Percentiles rank a stretch among this genome's conserved stretches.
Conservation (phyloP, 139 green algal genomes). For the Zygnema cylindricum region DNA sequence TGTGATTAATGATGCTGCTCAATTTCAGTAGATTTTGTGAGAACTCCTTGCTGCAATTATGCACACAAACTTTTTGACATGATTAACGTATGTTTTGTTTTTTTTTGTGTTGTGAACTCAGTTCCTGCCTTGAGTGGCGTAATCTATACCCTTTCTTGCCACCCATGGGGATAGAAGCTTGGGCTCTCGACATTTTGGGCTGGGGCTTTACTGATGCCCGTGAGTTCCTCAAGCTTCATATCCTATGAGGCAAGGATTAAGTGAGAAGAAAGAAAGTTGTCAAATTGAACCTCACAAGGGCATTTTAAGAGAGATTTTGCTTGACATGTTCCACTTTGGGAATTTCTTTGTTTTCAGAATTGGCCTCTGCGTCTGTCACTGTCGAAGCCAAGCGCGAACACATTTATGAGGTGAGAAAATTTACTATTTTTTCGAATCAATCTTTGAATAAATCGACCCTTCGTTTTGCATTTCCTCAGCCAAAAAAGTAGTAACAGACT, state of each 20-base stretch:
- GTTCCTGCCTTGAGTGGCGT: constrained; percentile 83
- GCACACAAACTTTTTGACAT: neutral
- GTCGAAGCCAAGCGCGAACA: constrained; percentile 66
- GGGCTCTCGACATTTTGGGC: constrained; percentile 86
- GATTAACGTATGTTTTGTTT: neutral
- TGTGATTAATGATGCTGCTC: neutral
- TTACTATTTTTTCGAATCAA: neutral
- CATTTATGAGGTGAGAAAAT: constrained; percentile 57
- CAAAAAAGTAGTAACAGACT: no score
- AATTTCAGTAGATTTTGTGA: neutral
- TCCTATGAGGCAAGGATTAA: no score
- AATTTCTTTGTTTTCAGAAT: no score
- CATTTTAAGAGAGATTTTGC: no score
- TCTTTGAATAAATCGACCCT: no score
- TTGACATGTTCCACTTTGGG: no score
- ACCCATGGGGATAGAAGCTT: constrained; percentile 67
- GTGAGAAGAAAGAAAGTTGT: no score
- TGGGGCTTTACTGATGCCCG: constrained; percentile 76
- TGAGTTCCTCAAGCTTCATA: neutral
- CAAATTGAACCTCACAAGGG: no score
- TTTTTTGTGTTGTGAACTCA: constrained; percentile 22
- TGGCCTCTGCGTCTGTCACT: constrained; percentile 41
- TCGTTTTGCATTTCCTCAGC: no score
- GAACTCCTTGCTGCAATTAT: constrained; percentile 11
- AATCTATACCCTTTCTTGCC: constrained; percentile 79